Conservation (phyloP, 805 yeast species). For the Starmerella kuoi region DNA sequence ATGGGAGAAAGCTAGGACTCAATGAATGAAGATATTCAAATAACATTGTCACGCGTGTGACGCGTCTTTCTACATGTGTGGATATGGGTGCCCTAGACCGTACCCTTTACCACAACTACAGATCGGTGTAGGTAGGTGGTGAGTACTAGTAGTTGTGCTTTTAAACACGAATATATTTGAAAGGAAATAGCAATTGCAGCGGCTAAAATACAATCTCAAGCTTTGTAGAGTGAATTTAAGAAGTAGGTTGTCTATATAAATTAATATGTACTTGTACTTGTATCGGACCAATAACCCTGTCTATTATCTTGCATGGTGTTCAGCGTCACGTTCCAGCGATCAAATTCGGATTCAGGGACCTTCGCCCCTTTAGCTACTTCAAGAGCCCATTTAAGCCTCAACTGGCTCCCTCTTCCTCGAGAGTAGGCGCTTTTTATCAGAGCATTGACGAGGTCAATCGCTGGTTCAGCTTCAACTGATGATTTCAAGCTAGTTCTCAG, state of each 20-base stretch:
- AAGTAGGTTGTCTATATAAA: no score
- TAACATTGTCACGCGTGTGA: no score
- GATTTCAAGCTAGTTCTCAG: slow-evolving; percentile 8
- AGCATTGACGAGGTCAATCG: slow-evolving; percentile 22
- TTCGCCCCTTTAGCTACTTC: slow-evolving; percentile 22
- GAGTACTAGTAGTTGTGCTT: no score
- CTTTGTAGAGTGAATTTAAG: not conserved
- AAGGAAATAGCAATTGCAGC: not conserved
- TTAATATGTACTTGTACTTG: no score
- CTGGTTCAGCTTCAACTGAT: slow-evolving; percentile 9
- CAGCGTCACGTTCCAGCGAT: slow-evolving; percentile 20
- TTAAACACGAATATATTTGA: no score
- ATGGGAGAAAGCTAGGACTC: not conserved
- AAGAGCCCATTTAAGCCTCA: slow-evolving; percentile 26
- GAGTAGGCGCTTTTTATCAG: slow-evolving; percentile 19
- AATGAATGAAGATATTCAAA: no score
- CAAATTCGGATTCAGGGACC: slow-evolving; percentile 17
- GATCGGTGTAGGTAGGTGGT: no score
- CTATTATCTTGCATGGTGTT: slow-evolving; percentile 18
- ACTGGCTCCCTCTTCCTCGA: slow-evolving; percentile 22
- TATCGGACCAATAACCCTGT: slow-evolving; percentile 23
- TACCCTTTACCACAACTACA: no score
- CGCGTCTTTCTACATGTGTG: no score
- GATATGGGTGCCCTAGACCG: no score
- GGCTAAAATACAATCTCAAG: not conserved